Conservation (phyloP, 2,329 filamentous ascomycete genomes). For the Fusarium illudens region DNA sequence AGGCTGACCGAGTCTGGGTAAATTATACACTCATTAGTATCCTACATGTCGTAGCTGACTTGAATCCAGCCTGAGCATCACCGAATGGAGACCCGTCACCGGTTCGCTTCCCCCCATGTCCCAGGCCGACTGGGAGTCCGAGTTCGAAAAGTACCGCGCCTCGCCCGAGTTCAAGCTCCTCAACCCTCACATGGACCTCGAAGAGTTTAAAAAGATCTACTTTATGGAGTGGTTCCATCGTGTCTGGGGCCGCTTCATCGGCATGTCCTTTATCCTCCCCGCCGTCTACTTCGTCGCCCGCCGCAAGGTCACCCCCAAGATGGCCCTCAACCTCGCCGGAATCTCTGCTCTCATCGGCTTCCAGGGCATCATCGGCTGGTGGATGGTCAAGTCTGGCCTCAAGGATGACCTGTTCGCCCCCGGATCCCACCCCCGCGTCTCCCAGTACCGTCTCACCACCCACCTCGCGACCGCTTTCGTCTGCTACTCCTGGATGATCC, state of each 20-base stretch:
- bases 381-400: constrained; percentile 98
- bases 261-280: constrained; percentile 87
- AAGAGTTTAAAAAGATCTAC: constrained; percentile 98
- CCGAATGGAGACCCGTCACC: constrained; percentile 97
- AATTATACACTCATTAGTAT: constrained; percentile 27
- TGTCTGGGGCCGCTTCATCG: constrained; percentile 92
- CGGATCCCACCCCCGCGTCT: constrained; percentile 89
- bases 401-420: constrained; percentile 95
- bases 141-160: constrained; percentile 90
- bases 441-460: constrained; percentile 89
- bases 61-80: constrained; percentile 82
- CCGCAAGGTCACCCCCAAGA: constrained; percentile 77
- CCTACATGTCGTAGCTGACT: constrained; percentile 3
- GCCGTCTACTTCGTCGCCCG: constrained; percentile 88
- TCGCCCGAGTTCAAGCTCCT: constrained; percentile 93
- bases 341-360: constrained; percentile 92
- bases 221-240: constrained; percentile 99
- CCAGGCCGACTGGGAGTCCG: constrained; percentile 84
- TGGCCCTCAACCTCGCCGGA: constrained; percentile 79
- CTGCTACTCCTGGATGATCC: constrained; percentile 94
- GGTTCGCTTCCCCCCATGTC: constrained; percentile 87
- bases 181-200: constrained; percentile 90
- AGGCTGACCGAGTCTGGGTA: constrained; percentile 96
- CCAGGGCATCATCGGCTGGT: constrained; percentile 96
- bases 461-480: constrained; percentile 91